Conservation (phyloP, 805 yeast species). For the Candida maltosa region DNA sequence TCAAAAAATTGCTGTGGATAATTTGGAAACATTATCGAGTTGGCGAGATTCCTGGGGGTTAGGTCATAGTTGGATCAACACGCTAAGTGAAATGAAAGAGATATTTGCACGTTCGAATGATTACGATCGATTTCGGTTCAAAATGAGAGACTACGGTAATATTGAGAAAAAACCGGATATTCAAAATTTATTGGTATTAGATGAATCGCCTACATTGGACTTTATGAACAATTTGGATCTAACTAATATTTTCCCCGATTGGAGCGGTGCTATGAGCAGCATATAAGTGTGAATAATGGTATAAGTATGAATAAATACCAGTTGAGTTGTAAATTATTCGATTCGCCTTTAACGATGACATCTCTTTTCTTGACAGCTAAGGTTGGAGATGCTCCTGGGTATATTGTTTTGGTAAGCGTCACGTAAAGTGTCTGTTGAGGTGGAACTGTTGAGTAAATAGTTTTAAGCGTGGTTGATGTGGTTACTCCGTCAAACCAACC, state of each 20-base stretch:
- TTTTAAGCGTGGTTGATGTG: not conserved
- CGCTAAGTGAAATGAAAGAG: constrained; percentile 20
- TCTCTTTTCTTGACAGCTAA: not conserved
- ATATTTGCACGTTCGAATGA: constrained; percentile 14
- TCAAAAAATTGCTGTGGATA: constrained; percentile 17
- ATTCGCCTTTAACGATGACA: too few relatives aligned
- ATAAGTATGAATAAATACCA: too few relatives aligned
- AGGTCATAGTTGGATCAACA: constrained; percentile 26
- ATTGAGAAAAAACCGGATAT: constrained; percentile 15
- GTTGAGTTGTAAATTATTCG: too few relatives aligned
- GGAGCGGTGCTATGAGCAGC: constrained; percentile 12
- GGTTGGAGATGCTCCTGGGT: not conserved
- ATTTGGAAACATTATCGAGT: constrained; percentile 18
- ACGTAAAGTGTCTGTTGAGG: not conserved
- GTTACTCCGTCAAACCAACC: constrained; percentile 1
- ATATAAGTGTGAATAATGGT: too few relatives aligned
- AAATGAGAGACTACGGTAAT: constrained; percentile 29
- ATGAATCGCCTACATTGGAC: constrained; percentile 13
- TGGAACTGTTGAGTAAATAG: not conserved
- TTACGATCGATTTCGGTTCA: constrained; percentile 18
- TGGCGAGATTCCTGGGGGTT: constrained; percentile 29
- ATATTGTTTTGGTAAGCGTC: not conserved
- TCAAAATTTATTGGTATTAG: constrained; percentile 10
- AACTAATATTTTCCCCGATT: constrained; percentile 15
- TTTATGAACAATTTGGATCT: constrained; percentile 16